Conservation (phyloP, 1,139 yeast species). For the Oligophagozyma castellii region DNA sequence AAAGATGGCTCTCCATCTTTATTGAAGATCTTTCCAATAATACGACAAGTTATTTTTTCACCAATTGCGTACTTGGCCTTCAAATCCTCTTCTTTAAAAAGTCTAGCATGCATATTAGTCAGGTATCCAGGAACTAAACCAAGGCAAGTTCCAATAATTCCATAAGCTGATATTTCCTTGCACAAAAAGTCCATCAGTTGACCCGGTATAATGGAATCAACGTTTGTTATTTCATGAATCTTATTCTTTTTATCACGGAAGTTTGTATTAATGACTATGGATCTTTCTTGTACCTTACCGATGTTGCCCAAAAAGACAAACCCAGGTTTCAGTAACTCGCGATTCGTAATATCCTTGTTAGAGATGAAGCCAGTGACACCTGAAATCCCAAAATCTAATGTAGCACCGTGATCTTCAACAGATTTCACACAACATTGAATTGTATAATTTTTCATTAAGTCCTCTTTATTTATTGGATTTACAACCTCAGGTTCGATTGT, state of each 20-base stretch:
- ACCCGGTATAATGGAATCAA: slow-evolving; percentile 80
- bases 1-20: slow-evolving; percentile 44
- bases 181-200: slow-evolving; percentile 62
- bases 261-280: slow-evolving; percentile 40
- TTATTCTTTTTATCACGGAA: slow-evolving; percentile 32
- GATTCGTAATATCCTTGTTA: slow-evolving; percentile 39
- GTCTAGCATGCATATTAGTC: slow-evolving; percentile 50
- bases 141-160: slow-evolving; percentile 48
- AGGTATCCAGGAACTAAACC: slow-evolving; percentile 69
- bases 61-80: slow-evolving; percentile 57
- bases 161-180: slow-evolving; percentile 44
- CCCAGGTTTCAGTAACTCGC: slow-evolving; percentile 26
- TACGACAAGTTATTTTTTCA: slow-evolving; percentile 51
- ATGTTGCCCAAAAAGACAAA: slow-evolving; percentile 39
- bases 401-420: slow-evolving; percentile 83
- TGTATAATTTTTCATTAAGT: slow-evolving; percentile 43
- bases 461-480: slow-evolving; percentile 52
- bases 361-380: slow-evolving; percentile 60
- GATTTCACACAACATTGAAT: slow-evolving; percentile 69
- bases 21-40: slow-evolving; percentile 44
- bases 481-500: slow-evolving; percentile 64
- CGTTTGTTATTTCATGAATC: slow-evolving; percentile 45
- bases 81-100: slow-evolving; percentile 34
- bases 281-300: slow-evolving; percentile 40
- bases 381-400: slow-evolving; percentile 54